A percentile compares a stretch with the other conserved stretches of the same genome.
phyloP scores from a whole-genome alignment of 1,284 basidiomycete species.

The Apiotrichum sp. region DNA sequence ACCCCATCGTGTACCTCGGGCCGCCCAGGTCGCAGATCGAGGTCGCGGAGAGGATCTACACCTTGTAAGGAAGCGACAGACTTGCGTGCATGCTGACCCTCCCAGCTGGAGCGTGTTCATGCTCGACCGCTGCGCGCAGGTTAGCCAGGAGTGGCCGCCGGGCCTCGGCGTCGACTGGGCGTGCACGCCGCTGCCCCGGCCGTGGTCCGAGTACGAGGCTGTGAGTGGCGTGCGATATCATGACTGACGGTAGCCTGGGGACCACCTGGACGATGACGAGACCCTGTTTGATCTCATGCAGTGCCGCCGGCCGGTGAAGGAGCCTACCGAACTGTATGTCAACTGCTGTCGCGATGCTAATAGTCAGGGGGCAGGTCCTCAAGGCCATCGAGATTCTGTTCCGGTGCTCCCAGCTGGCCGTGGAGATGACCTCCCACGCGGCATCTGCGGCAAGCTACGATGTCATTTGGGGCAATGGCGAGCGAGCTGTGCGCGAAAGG shows the following conservation, averaged over 20 bases:
- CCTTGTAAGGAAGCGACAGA: conserved; percentile 15
- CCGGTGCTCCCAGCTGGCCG: background rate
- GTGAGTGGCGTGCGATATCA: background rate
- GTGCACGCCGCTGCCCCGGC: conserved; percentile 14
- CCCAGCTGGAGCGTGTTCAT: conserved; percentile 19
- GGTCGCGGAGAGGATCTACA: conserved; percentile 17
- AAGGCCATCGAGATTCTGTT: conserved; percentile 2
- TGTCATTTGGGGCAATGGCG: background rate
- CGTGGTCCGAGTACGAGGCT: conserved; percentile 13
- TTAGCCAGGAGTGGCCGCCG: conserved; percentile 8
- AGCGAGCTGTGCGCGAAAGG: background rate
- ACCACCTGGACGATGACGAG: background rate
- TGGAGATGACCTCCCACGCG: background rate
- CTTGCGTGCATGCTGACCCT: background rate
- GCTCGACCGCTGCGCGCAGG: conserved; percentile 9
- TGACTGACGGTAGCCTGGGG: background rate
- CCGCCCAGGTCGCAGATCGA: conserved; percentile 9
- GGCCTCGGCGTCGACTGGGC: conserved; percentile 7
- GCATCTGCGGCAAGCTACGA: background rate
- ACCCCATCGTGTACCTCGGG: background rate
- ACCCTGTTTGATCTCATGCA: conserved; percentile 6
- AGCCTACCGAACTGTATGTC: background rate
- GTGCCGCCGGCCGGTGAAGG: background rate
- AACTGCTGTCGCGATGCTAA: background rate
- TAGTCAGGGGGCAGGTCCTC: background rate